A percentile compares a stretch with the other conserved stretches of the same genome.
Conservation (phyloP, 352 stramenopile genomes). For the Halophytophthora batemanensis region DNA sequence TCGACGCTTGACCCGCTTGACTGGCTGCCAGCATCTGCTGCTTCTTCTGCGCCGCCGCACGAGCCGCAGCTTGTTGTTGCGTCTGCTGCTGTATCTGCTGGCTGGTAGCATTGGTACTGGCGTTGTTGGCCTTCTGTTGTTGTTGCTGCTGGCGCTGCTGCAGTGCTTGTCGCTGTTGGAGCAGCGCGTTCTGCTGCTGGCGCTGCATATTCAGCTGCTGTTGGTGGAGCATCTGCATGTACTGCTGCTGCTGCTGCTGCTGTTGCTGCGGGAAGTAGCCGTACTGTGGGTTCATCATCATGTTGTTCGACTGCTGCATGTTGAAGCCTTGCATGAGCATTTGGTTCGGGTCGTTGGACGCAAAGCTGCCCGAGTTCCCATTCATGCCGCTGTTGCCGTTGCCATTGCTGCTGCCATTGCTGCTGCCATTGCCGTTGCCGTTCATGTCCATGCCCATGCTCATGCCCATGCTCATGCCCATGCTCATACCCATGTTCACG, state of each 20-base stretch:
- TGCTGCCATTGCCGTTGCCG: too few species aligned
- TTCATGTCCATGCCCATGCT: too few species aligned
- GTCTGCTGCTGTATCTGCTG: slow-evolving; percentile 28
- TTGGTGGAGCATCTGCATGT: slow-evolving; percentile 47
- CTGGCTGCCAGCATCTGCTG: slow-evolving; percentile 35
- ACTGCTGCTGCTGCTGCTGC: slow-evolving; percentile 81
- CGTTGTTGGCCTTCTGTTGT: slow-evolving; percentile 34
- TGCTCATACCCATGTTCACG: too few species aligned
- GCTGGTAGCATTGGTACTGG: too few species aligned
- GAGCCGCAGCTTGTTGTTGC: too few species aligned
- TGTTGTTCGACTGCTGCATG: slow-evolving; percentile 68
- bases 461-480: too few species aligned
- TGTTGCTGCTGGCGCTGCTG: slow-evolving; percentile 36
- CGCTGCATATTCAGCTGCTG: slow-evolving; percentile 8
- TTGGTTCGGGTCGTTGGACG: slow-evolving; percentile 48
- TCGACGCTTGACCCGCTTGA: slow-evolving; percentile 17
- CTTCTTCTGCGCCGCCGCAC: too few species aligned
- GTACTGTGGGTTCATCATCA: slow-evolving; percentile 73
- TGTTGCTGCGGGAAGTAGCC: slow-evolving; percentile 67
- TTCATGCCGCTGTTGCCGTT: slow-evolving; percentile 50
- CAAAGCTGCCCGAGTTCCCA: slow-evolving; percentile 50
- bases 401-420: slow-evolving; percentile 13
- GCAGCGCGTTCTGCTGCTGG: slow-evolving; percentile 23
- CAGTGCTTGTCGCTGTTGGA: too few species aligned
- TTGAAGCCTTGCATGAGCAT: slow-evolving; percentile 81